Conservation (phyloP, 352 stramenopile genomes). For the Globisporangium acanthophoron region DNA sequence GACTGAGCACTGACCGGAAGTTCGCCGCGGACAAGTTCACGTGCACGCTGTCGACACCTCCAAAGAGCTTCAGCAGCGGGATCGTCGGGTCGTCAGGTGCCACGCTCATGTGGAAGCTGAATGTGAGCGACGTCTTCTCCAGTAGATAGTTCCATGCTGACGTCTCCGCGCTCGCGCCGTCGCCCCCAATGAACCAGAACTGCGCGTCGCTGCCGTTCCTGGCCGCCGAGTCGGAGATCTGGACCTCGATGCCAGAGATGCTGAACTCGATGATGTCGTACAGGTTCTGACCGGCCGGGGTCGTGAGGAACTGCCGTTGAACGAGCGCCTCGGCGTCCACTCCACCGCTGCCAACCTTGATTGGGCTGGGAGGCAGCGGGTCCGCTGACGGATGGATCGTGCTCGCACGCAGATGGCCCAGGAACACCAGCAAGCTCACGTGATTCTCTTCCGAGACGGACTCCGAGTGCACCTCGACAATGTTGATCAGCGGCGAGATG, state of each 20-base stretch:
- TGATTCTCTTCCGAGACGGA: conserved; percentile 18
- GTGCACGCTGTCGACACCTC: conserved; percentile 59
- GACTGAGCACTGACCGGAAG: conserved; percentile 50
- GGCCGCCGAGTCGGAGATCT: conserved; percentile 29
- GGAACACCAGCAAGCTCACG: conserved; percentile 62
- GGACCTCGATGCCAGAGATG: conserved; percentile 75
- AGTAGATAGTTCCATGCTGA: conserved; percentile 52
- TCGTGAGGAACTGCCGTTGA: conserved; percentile 11
- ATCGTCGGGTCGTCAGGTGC: conserved; percentile 73
- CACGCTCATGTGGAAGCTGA: conserved; percentile 75
- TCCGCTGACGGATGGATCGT: conserved; percentile 35
- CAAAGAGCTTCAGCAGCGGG: conserved; percentile 70
- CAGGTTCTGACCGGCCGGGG: conserved; percentile 34
- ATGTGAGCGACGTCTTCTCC: conserved; percentile 68
- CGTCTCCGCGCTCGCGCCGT: not conserved
- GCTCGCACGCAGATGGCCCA: conserved; percentile 65
- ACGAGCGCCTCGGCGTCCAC: conserved; percentile 1
- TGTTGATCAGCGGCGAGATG: conserved; percentile 73
- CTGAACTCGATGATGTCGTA: conserved; percentile 78
- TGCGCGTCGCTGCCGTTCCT: conserved; percentile 3
- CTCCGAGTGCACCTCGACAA: conserved; percentile 45
- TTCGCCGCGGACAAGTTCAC: conserved; percentile 64
- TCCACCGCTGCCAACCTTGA: not conserved
- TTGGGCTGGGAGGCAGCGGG: conserved; percentile 9
- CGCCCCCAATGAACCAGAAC: conserved; percentile 11